A percentile compares a stretch with the other conserved stretches of the same genome.
phyloP scores from a whole-genome alignment of 805 yeast species.

The Candida michaelii region DNA sequence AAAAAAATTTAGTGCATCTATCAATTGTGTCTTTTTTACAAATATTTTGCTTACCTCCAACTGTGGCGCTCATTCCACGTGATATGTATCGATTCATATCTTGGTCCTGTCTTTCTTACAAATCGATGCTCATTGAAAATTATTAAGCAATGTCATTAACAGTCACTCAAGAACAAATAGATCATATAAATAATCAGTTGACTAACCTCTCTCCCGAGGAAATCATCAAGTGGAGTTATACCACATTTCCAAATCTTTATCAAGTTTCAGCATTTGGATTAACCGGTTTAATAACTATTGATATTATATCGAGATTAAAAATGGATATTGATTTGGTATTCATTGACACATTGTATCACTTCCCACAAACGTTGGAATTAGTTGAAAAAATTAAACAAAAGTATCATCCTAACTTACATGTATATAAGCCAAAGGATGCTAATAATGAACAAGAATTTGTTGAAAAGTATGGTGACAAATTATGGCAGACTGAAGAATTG shows the following conservation, averaged over 20 bases:
- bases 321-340: slow-evolving; percentile 66
- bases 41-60: too few species aligned
- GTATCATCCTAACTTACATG: slow-evolving; percentile 59
- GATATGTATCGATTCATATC: neutral
- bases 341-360: slow-evolving; percentile 88
- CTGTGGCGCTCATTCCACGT: slow-evolving; percentile 2
- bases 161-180: slow-evolving; percentile 12
- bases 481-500: slow-evolving; percentile 83
- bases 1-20: too few species aligned
- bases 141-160: slow-evolving; percentile 9
- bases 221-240: slow-evolving; percentile 75
- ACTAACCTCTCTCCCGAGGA: slow-evolving; percentile 54
- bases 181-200: slow-evolving; percentile 15
- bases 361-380: slow-evolving; percentile 86
- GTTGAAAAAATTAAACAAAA: slow-evolving; percentile 55
- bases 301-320: slow-evolving; percentile 60
- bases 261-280: slow-evolving; percentile 96
- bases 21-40: too few species aligned
- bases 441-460: slow-evolving; percentile 62
- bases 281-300: slow-evolving; percentile 86
- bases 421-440: slow-evolving; percentile 65
- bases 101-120: neutral
- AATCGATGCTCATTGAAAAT: slow-evolving; percentile 1
- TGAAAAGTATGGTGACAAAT: slow-evolving; percentile 62
- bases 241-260: slow-evolving; percentile 77